Evolutionary conservation across 2,329 filamentous ascomycete genomes (phyloP).

Genomic region (Cladosporium sp.): DNA sequence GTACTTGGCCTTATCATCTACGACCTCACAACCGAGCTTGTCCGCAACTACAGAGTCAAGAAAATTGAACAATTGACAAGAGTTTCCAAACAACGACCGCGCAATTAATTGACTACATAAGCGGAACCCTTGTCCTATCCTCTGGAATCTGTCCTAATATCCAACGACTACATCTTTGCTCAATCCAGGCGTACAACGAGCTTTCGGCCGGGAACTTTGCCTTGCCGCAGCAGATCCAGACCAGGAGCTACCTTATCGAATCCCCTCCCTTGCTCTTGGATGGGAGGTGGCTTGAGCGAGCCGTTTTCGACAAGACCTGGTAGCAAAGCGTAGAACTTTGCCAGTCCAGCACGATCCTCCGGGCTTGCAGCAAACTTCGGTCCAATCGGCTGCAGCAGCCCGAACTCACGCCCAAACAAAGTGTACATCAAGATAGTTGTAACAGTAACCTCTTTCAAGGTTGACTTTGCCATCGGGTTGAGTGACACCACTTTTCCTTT

Average conservation of each 20-base stretch:
- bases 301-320: background rate
- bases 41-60: no score
- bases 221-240: background rate
- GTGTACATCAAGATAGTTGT: background rate
- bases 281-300: background rate
- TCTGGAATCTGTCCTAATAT: background rate
- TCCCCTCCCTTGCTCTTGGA: background rate
- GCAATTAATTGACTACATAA: no score
- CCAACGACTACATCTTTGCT: background rate
- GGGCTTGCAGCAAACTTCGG: background rate
- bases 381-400: background rate
- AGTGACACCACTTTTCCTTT: background rate
- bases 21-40: no score
- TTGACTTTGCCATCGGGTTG: background rate
- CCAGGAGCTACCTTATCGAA: background rate
- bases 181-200: background rate
- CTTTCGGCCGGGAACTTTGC: background rate
- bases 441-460: background rate
- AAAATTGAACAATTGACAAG: no score
- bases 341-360: background rate
- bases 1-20: no score
- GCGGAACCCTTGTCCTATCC: no score
- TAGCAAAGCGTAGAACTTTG: background rate
- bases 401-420: background rate
- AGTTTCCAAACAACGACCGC: no score